Evolutionary conservation across 2,329 filamentous ascomycete genomes (phyloP), one percentile per base, ranked within the genome.

Genomic region (Coleophoma crateriformis): DNA sequence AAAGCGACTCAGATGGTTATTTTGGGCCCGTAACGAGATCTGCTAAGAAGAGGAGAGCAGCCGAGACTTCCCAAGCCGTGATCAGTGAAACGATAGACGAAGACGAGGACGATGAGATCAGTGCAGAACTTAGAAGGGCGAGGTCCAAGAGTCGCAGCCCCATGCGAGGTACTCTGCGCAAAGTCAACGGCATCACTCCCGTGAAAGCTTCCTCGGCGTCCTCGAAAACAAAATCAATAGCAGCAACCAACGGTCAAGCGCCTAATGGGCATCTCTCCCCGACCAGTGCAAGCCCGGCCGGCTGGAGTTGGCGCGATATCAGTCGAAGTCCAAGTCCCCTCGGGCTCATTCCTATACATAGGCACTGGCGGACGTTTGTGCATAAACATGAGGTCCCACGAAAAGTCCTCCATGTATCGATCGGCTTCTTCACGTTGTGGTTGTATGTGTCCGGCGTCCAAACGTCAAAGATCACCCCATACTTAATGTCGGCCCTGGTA

Each of bases 331-430:
- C 94, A 3, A 95, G 89, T 61, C 94, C 94, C 10, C 78, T 97
- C 4, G 94, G 94, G 8, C 77, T 97, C 45, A 99, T 99, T 53
- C 94, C 94, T 2, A 92, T 99, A 61, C 94, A 99, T 68, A 79
- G 88, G 53, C 87, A 94, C 65, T 99, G 94, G 81, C 82, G 90
- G 60, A 87, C 80, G 27, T 90, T 99, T 64, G 88, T 96, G 55
- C 94, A 99, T 77, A 90, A 90, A 62, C 92, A 99, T 69, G 94
- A 99, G 71, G 91, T 99, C 47, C 94, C 94, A 10, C 86, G 94
- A 61, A 99, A 99, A 69, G 74, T 84, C 38, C 77, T 99, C 35
- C 94, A 99, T 67, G 89, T 97, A 50, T 96, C 91, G 44, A 99
- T 99, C 64, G 94, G 94, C 48, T 97, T 97, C 72, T 77, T 97